Evolutionary conservation across 495 filamentous ascomycete genomes (phyloP).

Genomic region (Bacidia rubella): DNA sequence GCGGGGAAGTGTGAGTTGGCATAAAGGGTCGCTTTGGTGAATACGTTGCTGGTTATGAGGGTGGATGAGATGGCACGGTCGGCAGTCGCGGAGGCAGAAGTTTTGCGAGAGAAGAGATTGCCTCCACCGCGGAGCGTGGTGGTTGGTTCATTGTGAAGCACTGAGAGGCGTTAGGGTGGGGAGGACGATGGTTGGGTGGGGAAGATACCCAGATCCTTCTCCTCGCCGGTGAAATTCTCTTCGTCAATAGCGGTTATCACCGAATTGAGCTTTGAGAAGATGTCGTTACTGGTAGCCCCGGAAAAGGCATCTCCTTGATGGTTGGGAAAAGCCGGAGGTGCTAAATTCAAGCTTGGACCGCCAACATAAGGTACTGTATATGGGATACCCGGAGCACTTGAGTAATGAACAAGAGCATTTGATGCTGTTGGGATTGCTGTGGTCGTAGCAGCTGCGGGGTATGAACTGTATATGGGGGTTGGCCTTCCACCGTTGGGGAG

Average conservation of each 20-base stretch:
- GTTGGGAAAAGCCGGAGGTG: not conserved
- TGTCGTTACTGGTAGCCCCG: conserved; percentile 40
- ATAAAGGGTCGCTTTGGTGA: conserved; percentile 66
- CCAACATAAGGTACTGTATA: not conserved
- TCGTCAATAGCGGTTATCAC: conserved; percentile 57
- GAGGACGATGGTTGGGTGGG: no score
- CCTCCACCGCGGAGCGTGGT: conserved; percentile 20
- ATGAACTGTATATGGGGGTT: not conserved
- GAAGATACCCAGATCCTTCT: conserved; percentile 45
- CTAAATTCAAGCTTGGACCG: not conserved
- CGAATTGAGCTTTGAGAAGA: conserved; percentile 43
- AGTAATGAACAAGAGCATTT: not conserved
- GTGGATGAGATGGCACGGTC: conserved; percentile 25
- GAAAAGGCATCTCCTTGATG: not conserved
- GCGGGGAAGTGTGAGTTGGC: conserved; percentile 63
- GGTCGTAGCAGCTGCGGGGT: not conserved
- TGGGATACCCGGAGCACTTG: not conserved
- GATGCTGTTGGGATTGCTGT: not conserved
- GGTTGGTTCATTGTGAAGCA: conserved; percentile 19
- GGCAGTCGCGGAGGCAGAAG: conserved; percentile 12
- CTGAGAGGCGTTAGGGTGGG: not conserved
- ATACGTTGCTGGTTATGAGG: conserved; percentile 40
- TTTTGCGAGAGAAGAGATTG: conserved; percentile 9
- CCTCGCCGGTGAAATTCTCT: conserved; percentile 47
- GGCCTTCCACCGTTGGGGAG: not conserved